Conservation (phyloP, 768 basidiomycete genomes). For the Macrolepiota albuminosa region DNA sequence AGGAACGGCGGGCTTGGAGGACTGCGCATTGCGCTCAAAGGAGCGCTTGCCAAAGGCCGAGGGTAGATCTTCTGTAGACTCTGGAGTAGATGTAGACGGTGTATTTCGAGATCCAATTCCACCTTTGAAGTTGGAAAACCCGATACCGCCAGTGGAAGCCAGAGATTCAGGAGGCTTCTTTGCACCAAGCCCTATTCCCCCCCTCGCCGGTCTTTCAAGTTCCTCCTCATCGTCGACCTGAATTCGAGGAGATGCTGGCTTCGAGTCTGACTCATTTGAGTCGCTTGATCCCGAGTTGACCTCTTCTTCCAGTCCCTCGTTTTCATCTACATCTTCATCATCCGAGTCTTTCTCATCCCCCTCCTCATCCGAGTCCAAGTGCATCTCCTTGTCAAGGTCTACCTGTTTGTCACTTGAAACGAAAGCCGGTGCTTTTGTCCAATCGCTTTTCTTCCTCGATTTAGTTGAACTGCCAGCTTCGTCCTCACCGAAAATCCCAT, state of each 20-base stretch:
- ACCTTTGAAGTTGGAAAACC: slow-evolving; percentile 33
- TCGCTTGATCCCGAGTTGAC: slow-evolving; percentile 28
- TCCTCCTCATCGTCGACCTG: slow-evolving; percentile 47
- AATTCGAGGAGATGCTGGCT: slow-evolving; percentile 52
- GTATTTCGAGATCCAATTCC: slow-evolving; percentile 27
- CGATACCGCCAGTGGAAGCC: slow-evolving; percentile 21
- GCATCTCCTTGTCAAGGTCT: slow-evolving; percentile 39
- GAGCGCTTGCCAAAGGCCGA: slow-evolving; percentile 36
- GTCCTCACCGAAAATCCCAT: slow-evolving; percentile 71
- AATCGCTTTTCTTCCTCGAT: slow-evolving; percentile 46
- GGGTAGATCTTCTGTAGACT: slow-evolving; percentile 27
- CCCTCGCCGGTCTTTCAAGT: slow-evolving; percentile 27
- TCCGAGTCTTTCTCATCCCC: slow-evolving; percentile 31
- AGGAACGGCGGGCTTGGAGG: slow-evolving; percentile 43
- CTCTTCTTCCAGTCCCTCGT: slow-evolving; percentile 9
- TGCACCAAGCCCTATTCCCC: slow-evolving; percentile 39
- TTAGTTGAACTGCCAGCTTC: slow-evolving; percentile 33
- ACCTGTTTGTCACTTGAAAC: slow-evolving; percentile 53
- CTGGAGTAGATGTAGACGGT: slow-evolving; percentile 15
- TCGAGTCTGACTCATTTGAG: slow-evolving; percentile 40
- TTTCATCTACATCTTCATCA: slow-evolving; percentile 30
- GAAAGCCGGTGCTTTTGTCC: slow-evolving; percentile 77
- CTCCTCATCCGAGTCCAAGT: slow-evolving; percentile 21
- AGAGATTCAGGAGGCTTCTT: slow-evolving; percentile 1
- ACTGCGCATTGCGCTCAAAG: slow-evolving; percentile 49